Evolutionary conservation across 768 basidiomycete genomes (phyloP).

Genomic region (Termitomyces sp.): DNA sequence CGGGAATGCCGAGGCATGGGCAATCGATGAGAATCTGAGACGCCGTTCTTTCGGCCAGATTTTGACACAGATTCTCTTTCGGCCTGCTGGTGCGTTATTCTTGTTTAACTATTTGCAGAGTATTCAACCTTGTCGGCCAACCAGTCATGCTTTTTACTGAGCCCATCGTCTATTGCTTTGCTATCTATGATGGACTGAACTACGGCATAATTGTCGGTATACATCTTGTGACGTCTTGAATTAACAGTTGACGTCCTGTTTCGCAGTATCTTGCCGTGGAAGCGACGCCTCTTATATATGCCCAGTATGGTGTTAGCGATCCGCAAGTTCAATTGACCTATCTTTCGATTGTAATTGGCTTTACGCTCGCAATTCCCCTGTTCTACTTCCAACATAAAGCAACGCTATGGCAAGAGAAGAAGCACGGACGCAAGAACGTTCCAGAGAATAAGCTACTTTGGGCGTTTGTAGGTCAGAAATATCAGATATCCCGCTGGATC

Average conservation of each 20-base stretch:
- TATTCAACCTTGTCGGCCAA: not conserved
- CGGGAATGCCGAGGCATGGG: conserved; percentile 12
- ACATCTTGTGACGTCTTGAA: not conserved
- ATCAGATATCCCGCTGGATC: not conserved
- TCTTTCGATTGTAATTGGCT: conserved; percentile 12
- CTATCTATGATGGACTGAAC: conserved; percentile 17
- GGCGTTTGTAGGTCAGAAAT: conserved; percentile 9
- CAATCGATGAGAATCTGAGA: conserved; percentile 13
- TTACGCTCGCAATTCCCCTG: conserved; percentile 14
- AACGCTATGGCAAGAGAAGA: conserved; percentile 12
- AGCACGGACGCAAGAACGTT: conserved; percentile 12
- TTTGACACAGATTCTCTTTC: conserved; percentile 13
- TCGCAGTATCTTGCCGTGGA: conserved; percentile 17
- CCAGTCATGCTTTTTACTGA: conserved; percentile 18
- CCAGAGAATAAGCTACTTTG: conserved; percentile 18
- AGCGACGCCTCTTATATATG: conserved; percentile 16
- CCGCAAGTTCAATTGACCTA: conserved; percentile 14
- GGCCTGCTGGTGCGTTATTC: conserved; percentile 13
- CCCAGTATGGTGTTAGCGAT: conserved; percentile 11
- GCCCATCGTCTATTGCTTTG: conserved; percentile 19
- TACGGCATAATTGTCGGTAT: conserved; percentile 16
- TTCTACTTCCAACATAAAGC: conserved; percentile 10
- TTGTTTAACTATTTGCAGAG: not conserved
- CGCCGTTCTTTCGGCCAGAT: conserved; percentile 14
- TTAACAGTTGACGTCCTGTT: not conserved